Base-by-base conservation (phyloP, 2,329 filamentous ascomycete species). In the Aspergillus aculeatus region DNA sequence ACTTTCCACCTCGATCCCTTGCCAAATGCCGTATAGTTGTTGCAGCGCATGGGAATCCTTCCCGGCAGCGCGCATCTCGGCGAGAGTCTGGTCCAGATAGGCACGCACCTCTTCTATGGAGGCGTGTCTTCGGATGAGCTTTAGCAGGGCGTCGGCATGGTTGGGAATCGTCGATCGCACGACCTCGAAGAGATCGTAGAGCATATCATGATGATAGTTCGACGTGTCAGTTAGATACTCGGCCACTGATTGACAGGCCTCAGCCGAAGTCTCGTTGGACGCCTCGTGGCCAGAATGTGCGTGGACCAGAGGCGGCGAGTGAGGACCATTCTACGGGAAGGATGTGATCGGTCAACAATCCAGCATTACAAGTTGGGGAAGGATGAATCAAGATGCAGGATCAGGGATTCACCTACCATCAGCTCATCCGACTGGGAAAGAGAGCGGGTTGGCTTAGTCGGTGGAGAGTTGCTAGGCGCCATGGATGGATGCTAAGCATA, bases 191-290 rank as follows among this genome's bases (percentile, higher is more conserved):
- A 74, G 58, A 55, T 70, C 69, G 14, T 67, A 61, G 1, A 74
- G 64, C 47, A 72, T 62, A 29, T 69, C 63, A n/a, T 65, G 68
- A 53, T 72, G 64, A 48, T 71, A 68, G 49, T 66, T 64, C 9
- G 48, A 10, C 2, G 50, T 24, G 9, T 26, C 47, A 5, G 24
- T 55, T 3, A 47, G 26, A n/a, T 35, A 55, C 31, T 35, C 53
- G 41, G 53, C 53, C 6, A 21, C 41, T 1, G 53, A 21, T 21
- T 47, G 53, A 44, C 14, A 16, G 3, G 38, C 38, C 14, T 44
- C 38, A 2, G 38, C 32, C 4, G 32, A 35, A 12, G 32, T 16
- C 38, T 44, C 38, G 16, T 44, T 16, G 16, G 6, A 44, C n/a
- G 38, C 14, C 6, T 19, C 38, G 6, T 44, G 38, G 5, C 38